A percentile compares a stretch with the other conserved stretches of the same genome.
Conservation (phyloP, 1,284 basidiomycete species). For the Ganoderma meredithae region DNA sequence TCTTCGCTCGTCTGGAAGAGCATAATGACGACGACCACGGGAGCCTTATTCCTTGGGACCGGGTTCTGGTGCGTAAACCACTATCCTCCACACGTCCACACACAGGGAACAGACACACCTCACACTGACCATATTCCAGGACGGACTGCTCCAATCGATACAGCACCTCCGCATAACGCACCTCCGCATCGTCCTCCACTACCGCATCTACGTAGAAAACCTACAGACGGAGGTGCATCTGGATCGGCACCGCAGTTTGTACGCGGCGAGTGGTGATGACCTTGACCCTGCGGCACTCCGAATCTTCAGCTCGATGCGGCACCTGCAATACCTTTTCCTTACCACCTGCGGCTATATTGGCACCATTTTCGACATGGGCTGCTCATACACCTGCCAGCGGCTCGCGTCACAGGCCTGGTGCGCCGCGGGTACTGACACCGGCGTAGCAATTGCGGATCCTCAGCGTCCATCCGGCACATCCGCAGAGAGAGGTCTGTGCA, state of each 20-base stretch:
- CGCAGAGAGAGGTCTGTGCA: not conserved
- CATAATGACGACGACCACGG: not conserved
- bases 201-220: not conserved
- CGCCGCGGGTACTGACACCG: not conserved
- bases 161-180: not conserved
- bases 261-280: not conserved
- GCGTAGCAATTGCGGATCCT: not conserved
- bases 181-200: not conserved
- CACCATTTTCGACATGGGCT: not conserved
- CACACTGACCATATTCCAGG: not conserved
- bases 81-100: too few species aligned
- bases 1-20: not conserved
- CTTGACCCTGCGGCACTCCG: not conserved
- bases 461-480: not conserved
- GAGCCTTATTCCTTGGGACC: not conserved
- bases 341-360: not conserved
- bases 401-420: not conserved
- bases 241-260: not conserved
- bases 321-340: not conserved
- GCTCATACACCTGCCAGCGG: not conserved
- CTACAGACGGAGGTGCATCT: too few species aligned
- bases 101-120: not conserved
- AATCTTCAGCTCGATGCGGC: not conserved
- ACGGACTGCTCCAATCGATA: not conserved
- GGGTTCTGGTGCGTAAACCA: not conserved